Base-by-base conservation (phyloP, 2,329 filamentous ascomycete species). In the Escovopsis sp. region DNA sequence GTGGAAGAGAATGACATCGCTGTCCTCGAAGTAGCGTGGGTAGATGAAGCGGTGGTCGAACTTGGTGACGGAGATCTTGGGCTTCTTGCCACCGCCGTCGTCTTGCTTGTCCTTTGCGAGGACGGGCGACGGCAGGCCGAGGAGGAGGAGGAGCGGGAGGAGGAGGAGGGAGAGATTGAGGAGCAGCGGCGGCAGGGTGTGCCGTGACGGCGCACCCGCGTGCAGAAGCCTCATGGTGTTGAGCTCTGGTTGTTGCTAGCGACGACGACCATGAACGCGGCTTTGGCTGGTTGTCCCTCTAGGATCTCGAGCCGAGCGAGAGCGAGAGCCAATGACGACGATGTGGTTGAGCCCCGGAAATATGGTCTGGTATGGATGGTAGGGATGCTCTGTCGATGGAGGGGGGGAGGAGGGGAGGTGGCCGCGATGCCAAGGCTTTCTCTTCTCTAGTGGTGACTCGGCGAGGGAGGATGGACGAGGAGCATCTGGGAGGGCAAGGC, bases 11-110 rank as follows among this genome's bases (percentile, higher is more conserved):
- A 93, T 66, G 35, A 80, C 72, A 54, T 94, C 79, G 45, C 83
- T 87, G 55, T 88, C 83, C 50, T 90, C 79, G 52, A 98, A 96
- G 60, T 94, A 98, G 60, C 81, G 80, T 44, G 94, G 63, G 52
- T 76, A 76, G 36, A 61, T 53, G 1, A 85, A 82, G 36, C 66
- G 58, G 48, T 76, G 65, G 31, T 79, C 63, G 59, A 94, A 82
- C 32, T 68, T 58, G 35, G 64, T 80, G 39, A 66, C 61, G 41
- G 68, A 65, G 48, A 94, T 68, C 37, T 66, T 66, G 17, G 87
- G 87, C 33, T n/a, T n/a, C n/a, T n/a, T n/a, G n/a, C n/a, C n/a
- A n/a, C n/a, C n/a, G n/a, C n/a, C n/a, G n/a, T n/a, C n/a, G n/a
- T n/a, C n/a, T n/a, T n/a, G n/a, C n/a, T 66, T 64, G 49, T 76